Percentiles rank a stretch among this genome's conserved stretches.
Conservation (phyloP, 179 eudicot species). For the Corrigiola litoralis region DNA sequence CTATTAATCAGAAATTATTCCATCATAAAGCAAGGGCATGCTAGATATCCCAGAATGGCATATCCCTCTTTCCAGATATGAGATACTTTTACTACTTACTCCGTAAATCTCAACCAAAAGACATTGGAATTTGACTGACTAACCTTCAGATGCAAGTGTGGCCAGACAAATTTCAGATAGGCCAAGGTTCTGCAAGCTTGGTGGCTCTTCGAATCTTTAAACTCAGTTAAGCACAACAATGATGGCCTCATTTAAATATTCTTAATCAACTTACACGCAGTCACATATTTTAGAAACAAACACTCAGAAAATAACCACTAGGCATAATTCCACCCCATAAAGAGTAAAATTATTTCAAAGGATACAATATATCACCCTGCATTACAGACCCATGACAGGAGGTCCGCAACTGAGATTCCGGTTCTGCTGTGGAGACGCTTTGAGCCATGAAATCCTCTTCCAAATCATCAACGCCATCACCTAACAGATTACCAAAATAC, state of each 20-base stretch:
- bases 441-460: conserved; percentile 38
- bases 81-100: no score
- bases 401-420: conserved; percentile 5
- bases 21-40: no score
- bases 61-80: no score
- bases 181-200: conserved; percentile 68
- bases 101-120: no score
- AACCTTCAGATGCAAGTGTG: conserved; percentile 80
- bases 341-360: conserved; percentile 19
- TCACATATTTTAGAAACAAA: neutral
- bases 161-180: conserved; percentile 80
- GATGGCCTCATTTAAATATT: neutral
- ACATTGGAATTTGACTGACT: conserved; percentile 19
- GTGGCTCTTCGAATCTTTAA: conserved; percentile 65
- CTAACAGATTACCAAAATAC: conserved; percentile 13
- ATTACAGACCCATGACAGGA: conserved; percentile 15
- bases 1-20: neutral
- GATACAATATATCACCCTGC: conserved; percentile 60
- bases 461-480: conserved; percentile 36
- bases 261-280: no score
- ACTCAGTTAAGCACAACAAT: conserved; percentile 33
- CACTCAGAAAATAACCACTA: neutral
- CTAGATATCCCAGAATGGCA: neutral
- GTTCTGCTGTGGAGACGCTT: conserved; percentile 10
- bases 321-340: neutral